These are phyloP conservation scores for Solanum microdontum DNA, from an alignment of 257 asterid genomes.

Conservation along the genomic window DNA sequence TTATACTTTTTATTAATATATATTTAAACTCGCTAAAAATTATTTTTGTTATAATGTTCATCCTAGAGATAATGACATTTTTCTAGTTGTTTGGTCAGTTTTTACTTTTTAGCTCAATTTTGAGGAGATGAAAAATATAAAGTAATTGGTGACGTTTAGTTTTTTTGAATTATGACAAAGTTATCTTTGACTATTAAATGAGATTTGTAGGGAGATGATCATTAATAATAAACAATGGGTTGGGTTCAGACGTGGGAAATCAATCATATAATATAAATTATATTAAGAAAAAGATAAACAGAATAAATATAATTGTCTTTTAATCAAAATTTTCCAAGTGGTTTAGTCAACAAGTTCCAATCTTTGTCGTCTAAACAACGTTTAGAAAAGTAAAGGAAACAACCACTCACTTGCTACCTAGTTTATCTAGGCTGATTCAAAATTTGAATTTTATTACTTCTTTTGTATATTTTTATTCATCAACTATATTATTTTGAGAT, in stretches of 20 bases:
- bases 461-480: too few relatives aligned
- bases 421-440: too few relatives aligned
- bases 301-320: background rate
- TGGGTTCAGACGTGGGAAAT: background rate
- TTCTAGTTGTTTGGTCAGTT: too few relatives aligned
- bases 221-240: background rate
- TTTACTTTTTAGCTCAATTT: background rate
- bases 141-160: background rate
- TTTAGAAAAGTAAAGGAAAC: background rate
- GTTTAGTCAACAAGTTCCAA: background rate
- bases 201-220: background rate
- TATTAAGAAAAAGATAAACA: background rate
- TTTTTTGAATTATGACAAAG: background rate
- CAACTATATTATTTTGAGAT: slow-evolving; percentile 3
- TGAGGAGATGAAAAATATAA: background rate
- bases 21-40: too few relatives aligned
- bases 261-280: background rate
- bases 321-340: background rate
- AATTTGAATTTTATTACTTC: too few relatives aligned
- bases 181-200: background rate
- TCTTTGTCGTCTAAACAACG: background rate
- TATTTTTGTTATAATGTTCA: background rate
- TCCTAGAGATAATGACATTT: background rate
- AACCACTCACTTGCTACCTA: background rate
- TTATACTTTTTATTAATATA: too few relatives aligned